phyloP scores from a whole-genome alignment of 176 grass and related monocot species.

The Carex myosuroides region DNA sequence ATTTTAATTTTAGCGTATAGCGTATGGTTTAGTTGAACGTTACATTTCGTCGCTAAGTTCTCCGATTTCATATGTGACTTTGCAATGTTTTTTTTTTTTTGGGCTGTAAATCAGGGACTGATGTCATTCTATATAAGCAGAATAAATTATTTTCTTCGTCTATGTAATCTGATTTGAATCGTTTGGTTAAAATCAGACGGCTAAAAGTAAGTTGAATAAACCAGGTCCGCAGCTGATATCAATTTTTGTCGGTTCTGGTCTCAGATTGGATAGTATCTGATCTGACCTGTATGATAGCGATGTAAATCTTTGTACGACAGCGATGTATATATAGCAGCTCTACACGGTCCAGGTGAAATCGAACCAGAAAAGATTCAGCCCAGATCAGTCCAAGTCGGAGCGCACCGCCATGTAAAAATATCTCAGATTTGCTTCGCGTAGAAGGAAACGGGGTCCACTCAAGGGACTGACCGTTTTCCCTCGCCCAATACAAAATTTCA shows the following conservation, averaged over 20 bases:
- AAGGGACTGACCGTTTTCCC: neutral
- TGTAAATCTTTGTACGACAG: neutral
- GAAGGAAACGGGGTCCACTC: neutral
- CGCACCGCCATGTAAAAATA: conserved; percentile 8
- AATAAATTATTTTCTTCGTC: neutral
- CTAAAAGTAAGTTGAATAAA: neutral
- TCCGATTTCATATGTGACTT: neutral
- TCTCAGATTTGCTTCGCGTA: neutral
- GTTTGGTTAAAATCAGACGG: neutral
- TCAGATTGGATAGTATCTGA: neutral
- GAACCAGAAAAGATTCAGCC: neutral
- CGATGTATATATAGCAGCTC: neutral
- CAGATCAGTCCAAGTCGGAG: neutral
- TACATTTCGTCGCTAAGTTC: neutral
- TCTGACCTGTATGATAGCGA: neutral
- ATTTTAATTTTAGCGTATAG: too few relatives aligned
- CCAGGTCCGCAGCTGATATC: neutral
- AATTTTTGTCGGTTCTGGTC: neutral
- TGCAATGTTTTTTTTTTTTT: neutral
- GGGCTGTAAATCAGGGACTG: neutral
- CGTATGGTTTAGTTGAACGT: too few relatives aligned
- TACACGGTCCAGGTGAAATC: neutral
- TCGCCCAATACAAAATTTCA: too few relatives aligned
- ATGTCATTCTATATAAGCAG: neutral
- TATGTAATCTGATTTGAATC: neutral